Conservation (phyloP, 2,329 filamentous ascomycete genomes). For the Neospermospora avenae region DNA sequence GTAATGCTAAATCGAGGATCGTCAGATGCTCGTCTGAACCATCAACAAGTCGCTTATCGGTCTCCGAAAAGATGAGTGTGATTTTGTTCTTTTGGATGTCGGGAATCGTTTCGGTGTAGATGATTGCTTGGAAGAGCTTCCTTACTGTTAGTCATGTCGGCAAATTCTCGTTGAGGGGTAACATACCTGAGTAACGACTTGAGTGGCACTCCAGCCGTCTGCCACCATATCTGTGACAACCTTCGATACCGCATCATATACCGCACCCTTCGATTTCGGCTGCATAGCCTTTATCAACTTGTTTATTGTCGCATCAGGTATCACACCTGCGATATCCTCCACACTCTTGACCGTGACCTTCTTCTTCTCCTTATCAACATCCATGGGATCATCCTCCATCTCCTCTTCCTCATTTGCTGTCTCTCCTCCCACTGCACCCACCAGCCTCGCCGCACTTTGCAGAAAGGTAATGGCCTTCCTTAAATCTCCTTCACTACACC, state of each 20-base stretch:
- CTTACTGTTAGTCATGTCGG: slow-evolving; percentile 1
- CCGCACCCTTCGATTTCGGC: slow-evolving; percentile 58
- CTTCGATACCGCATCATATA: slow-evolving; percentile 72
- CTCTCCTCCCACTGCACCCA: slow-evolving; percentile 61
- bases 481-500: slow-evolving; percentile 89
- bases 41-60: slow-evolving; percentile 91
- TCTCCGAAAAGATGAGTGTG: slow-evolving; percentile 83
- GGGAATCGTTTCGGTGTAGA: slow-evolving; percentile 79
- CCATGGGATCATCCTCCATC: slow-evolving; percentile 44
- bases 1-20: slow-evolving; percentile 78
- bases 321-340: slow-evolving; percentile 94
- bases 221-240: slow-evolving; percentile 89
- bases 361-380: slow-evolving; percentile 56
- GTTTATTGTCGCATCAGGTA: slow-evolving; percentile 73
- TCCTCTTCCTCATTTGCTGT: slow-evolving; percentile 35
- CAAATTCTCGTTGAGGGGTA: neutral
- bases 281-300: slow-evolving; percentile 71
- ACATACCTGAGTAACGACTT: slow-evolving; percentile 75
- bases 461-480: slow-evolving; percentile 94
- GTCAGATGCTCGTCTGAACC: slow-evolving; percentile 93
- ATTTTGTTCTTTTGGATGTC: slow-evolving; percentile 90
- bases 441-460: slow-evolving; percentile 87
- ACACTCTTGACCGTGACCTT: slow-evolving; percentile 74
- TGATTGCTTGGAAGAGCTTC: slow-evolving; percentile 75
- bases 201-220: slow-evolving; percentile 93